Base-by-base conservation (phyloP, 176 grass and related monocot genomes). In the Pharus latifolius region DNA sequence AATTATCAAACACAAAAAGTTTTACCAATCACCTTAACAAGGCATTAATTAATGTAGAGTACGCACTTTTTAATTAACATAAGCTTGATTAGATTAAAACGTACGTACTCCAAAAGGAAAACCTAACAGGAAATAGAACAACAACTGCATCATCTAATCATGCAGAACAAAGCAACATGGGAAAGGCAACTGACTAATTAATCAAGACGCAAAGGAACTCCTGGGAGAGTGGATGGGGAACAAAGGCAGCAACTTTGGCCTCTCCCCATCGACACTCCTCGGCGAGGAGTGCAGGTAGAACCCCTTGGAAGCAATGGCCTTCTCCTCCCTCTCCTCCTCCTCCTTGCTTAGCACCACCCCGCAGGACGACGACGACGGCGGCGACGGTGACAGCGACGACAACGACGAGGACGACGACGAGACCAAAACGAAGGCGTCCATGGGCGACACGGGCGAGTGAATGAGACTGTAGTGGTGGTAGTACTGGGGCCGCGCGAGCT, bases 201-300 rank as follows among this genome's bases (percentile, higher is more conserved):
- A 60, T 16, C 53, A 69, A 19, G 35, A 34, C 19, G 37, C 54
- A 30, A 68, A 64, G 56, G 65, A 34, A 22, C 17, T 62, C 53
- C 73, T 38, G 0, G 75, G 72, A 1, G 91, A 90, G 3, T 75
- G 53, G 34, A 90, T 60, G n/a, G 91, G 91, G 81, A 95, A 95
- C 31, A 95, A 69, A 20, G 87, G 72, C 67, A 95, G 74, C 49
- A 95, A 69, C 83, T 84, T 84, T 0, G 87, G 91, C 44, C 58
- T 69, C 34, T 76, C 72, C 31, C 23, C 55, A 53, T 19, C 70
- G 53, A 10, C 27, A 58, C 52, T 51, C 62, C 82, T 68, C 16
- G 91, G 76, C 14, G 89, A 92, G 0, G 87, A 54, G 72, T 95
- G 91, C 57, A 95, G 83, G 75, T 90, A 95, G 78, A 95, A 95